Base-by-base conservation (phyloP, 139 green algal genomes). In the Chlamydomonas incerta region DNA sequence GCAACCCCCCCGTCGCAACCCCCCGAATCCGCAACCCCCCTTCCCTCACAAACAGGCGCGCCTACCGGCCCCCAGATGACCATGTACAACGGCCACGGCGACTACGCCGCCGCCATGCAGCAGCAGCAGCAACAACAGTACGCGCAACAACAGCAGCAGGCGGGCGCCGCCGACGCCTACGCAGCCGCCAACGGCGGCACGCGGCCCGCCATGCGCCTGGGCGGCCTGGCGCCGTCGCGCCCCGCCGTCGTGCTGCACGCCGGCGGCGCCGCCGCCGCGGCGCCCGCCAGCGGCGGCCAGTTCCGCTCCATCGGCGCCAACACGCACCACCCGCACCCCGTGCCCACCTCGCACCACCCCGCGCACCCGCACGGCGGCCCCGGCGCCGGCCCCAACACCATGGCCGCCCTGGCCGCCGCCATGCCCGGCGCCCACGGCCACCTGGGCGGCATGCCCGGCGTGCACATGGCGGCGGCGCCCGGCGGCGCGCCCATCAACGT, bases 251-350 rank as follows among this genome's bases (percentile, higher is more conserved):
- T 65, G 28, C 26, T 73, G 24, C 80, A 46, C 34, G n/a, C 37
- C 72, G 77, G 77, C 65, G 77, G 15, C 23, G 41, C 50, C 33
- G 82, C 66, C 17, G 65, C 87, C 50, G 57, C n/a, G 18, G 46
- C 34, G 18, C 75, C 57, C 11, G 65, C 87, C 62, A 41, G 66
- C 28, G 60, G 76, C 26, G 55, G 73, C 55, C 71, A 74, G 15
- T 90, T 88, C 67, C 58, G 69, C 55, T 74, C 81, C 21, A 84
- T 87, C 31, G 76, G 66, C 74, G 72, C 81, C n/a, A 29, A 69
- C 13, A 37, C 82, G 29, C 75, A 73, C 75, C 75, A 83, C 75
- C 28, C 60, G 28, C 60, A 60, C 21, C 60, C 75, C 14, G 11
- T 83, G 29, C 62, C 75, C 37, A 72, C 60, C 17, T 2, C 60